Conservation (phyloP, 2,329 filamentous ascomycete genomes). For the Fusarium cicatricum region DNA sequence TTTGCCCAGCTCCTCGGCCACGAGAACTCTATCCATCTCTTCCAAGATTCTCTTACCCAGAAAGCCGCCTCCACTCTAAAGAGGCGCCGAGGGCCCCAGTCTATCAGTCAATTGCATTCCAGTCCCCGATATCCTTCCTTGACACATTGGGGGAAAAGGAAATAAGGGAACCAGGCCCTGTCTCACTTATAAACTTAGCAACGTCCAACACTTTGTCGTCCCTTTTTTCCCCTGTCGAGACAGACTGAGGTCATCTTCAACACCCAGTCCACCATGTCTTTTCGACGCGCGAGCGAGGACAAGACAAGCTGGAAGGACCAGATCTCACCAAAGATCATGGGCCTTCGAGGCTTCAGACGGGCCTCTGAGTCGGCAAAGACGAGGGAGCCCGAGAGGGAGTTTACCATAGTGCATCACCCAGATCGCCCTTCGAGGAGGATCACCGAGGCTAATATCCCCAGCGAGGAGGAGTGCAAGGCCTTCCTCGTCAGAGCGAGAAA, state of each 20-base stretch:
- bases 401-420: slow-evolving; percentile 37
- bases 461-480: slow-evolving; percentile 34
- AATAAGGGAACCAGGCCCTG: neutral
- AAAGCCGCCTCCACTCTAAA: slow-evolving; percentile 5
- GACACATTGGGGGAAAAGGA: neutral
- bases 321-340: slow-evolving; percentile 25
- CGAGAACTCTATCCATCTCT: slow-evolving; percentile 27
- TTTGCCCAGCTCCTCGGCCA: slow-evolving; percentile 14
- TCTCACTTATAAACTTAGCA: neutral
- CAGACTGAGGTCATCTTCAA: neutral
- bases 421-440: slow-evolving; percentile 34
- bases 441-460: slow-evolving; percentile 34
- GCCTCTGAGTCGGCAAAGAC: slow-evolving; percentile 29
- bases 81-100: slow-evolving; percentile 9
- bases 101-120: slow-evolving; percentile 33
- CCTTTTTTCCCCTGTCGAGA: neutral
- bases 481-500: slow-evolving; percentile 28
- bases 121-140: slow-evolving; percentile 4
- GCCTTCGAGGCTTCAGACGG: slow-evolving; percentile 32
- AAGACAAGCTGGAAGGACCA: slow-evolving; percentile 38
- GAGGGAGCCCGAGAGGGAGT: slow-evolving; percentile 11
- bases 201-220: neutral
- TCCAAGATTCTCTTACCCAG: slow-evolving; percentile 7
- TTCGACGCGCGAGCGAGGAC: slow-evolving; percentile 26
- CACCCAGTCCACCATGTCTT: slow-evolving; percentile 23